A percentile compares a stretch with the other conserved stretches of the same genome.
Evolutionary conservation across 139 green algal species (phyloP).

Genomic region (Tetraselmis striata): DNA sequence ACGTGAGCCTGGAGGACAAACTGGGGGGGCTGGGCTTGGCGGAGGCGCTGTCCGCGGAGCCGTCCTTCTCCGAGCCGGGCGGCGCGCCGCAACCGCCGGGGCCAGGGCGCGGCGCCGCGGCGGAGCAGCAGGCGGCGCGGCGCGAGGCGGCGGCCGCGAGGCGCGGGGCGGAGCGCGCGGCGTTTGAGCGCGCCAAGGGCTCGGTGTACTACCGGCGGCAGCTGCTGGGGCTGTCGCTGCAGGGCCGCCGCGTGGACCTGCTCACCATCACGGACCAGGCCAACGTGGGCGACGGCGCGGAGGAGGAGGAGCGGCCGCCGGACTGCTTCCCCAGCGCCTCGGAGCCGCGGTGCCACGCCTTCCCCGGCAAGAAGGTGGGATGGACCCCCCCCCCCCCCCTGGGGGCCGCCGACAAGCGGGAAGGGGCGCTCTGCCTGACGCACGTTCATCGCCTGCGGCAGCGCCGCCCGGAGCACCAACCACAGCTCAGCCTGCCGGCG

Average conservation of each 20-base stretch:
- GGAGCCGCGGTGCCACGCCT: background rate
- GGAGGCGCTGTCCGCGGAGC: background rate
- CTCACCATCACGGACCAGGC: slow-evolving; percentile 39
- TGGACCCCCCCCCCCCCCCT: background rate
- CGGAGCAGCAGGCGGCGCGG: slow-evolving; percentile 1
- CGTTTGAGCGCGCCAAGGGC: background rate
- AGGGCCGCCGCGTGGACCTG: slow-evolving; percentile 34
- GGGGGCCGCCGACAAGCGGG: background rate
- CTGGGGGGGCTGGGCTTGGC: background rate
- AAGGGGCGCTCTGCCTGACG: background rate
- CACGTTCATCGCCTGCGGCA: background rate
- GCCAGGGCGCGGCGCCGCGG: too few species aligned
- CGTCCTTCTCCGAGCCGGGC: background rate
- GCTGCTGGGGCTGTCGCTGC: slow-evolving; percentile 27
- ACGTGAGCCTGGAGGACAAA: background rate
- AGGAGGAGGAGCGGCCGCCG: background rate
- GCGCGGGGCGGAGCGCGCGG: background rate
- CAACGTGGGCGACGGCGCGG: background rate
- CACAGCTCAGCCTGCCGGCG: too few species aligned
- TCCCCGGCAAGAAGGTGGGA: background rate
- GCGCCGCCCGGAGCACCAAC: too few species aligned
- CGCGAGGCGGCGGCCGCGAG: background rate
- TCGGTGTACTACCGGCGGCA: slow-evolving; percentile 38
- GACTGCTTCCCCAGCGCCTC: background rate
- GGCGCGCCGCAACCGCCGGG: too few species aligned